Percentiles rank a stretch among this genome's conserved stretches.
phyloP scores from a whole-genome alignment of 2,329 filamentous ascomycete genomes.

The Aspergillus hiratsukae region DNA sequence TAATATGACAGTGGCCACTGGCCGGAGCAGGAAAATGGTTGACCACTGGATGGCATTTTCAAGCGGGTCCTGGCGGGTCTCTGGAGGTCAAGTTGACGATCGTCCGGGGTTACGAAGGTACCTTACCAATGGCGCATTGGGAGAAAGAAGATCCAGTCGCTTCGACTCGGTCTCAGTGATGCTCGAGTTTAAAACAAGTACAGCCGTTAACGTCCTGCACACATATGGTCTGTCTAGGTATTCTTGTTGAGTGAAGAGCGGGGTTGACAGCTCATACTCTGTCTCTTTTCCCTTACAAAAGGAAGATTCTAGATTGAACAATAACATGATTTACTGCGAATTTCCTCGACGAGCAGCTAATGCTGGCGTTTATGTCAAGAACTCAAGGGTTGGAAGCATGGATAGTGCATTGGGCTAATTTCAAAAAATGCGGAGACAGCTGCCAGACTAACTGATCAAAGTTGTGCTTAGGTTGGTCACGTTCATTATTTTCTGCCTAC shows the following conservation, averaged over 20 bases:
- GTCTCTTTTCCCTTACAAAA: background rate
- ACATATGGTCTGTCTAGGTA: too few relatives aligned
- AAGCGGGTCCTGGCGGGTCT: slow-evolving; percentile 8
- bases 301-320: background rate
- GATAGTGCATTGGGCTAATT: background rate
- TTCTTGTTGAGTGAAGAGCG: background rate
- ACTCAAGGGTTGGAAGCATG: background rate
- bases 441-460: background rate
- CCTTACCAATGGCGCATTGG: background rate
- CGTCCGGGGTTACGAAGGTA: slow-evolving; percentile 9
- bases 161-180: background rate
- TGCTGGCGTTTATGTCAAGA: background rate
- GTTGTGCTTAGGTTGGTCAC: background rate
- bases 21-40: background rate
- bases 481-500: background rate
- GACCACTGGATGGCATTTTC: background rate
- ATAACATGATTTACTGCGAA: background rate
- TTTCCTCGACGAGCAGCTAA: background rate
- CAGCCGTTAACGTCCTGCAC: too few relatives aligned
- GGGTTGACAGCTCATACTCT: background rate
- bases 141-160: background rate
- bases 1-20: background rate
- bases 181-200: background rate
- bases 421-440: background rate
- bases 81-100: slow-evolving; percentile 10